Conservation (phyloP, 495 filamentous ascomycete species). For the Patellaria atrata region DNA sequence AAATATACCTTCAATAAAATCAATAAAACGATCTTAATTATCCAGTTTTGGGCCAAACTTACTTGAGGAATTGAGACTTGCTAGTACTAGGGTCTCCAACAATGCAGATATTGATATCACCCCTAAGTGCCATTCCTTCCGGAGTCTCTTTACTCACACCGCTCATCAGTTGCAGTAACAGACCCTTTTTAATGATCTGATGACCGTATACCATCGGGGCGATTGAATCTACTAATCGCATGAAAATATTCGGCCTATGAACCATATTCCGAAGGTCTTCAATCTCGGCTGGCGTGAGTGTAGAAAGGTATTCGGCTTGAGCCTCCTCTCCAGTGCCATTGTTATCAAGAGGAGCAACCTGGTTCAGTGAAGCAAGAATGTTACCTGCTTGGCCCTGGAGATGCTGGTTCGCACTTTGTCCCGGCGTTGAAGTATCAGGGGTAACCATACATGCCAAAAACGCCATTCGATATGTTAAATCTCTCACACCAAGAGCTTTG, state of each 20-base stretch:
- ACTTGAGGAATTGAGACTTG: slow-evolving; percentile 97
- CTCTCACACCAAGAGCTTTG: slow-evolving; percentile 83
- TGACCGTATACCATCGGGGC: slow-evolving; percentile 96
- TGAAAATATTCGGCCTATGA: slow-evolving; percentile 88
- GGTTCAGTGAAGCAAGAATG: slow-evolving; percentile 68
- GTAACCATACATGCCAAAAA: slow-evolving; percentile 97
- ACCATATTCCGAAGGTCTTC: slow-evolving; percentile 86
- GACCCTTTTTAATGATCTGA: slow-evolving; percentile 92
- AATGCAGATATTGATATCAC: slow-evolving; percentile 97
- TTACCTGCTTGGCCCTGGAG: slow-evolving; percentile 59
- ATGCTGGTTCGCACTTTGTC: slow-evolving; percentile 46
- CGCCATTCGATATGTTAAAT: slow-evolving; percentile 91
- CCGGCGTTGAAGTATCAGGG: slow-evolving; percentile 70
- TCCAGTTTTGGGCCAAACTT: no score
- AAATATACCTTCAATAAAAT: no score
- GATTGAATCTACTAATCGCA: slow-evolving; percentile 83
- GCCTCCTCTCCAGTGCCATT: slow-evolving; percentile 62
- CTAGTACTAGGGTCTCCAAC: slow-evolving; percentile 97
- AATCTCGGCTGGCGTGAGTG: slow-evolving; percentile 70
- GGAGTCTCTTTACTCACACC: slow-evolving; percentile 81
- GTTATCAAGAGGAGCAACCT: slow-evolving; percentile 47
- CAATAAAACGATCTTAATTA: slow-evolving; percentile 13
- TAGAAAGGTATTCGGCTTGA: slow-evolving; percentile 74
- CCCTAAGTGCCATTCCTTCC: slow-evolving; percentile 85
- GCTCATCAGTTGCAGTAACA: slow-evolving; percentile 83